Evolutionary conservation across 768 basidiomycete genomes (phyloP).

Genomic region (Phlegmacium glaucopus): DNA sequence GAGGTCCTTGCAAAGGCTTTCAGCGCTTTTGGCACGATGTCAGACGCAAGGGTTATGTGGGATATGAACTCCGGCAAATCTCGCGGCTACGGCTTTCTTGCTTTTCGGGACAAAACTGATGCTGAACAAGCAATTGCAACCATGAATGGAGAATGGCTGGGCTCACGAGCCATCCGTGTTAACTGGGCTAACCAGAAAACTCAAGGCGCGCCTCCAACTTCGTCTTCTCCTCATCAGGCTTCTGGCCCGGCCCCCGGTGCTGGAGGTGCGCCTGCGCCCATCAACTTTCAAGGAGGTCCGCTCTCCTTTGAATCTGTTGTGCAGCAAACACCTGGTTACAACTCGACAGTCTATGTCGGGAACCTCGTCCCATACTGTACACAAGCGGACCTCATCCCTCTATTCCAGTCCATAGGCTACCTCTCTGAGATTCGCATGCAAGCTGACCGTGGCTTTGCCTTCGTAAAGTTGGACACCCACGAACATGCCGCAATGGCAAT

Average conservation of each 20-base stretch:
- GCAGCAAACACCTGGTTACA: slow-evolving; percentile 89
- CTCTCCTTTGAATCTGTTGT: slow-evolving; percentile 93
- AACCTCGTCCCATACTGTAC: slow-evolving; percentile 97
- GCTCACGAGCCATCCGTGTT: slow-evolving; percentile 96
- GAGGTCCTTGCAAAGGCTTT: slow-evolving; percentile 96
- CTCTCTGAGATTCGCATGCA: slow-evolving; percentile 99
- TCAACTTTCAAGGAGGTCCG: slow-evolving; percentile 88
- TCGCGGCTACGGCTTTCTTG: slow-evolving; percentile 96
- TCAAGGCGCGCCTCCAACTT: slow-evolving; percentile 54
- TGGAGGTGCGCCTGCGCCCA: slow-evolving; percentile 77
- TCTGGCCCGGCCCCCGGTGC: slow-evolving; percentile 18
- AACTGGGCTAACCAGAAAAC: slow-evolving; percentile 99
- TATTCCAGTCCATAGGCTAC: slow-evolving; percentile 98
- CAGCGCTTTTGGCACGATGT: slow-evolving; percentile 93
- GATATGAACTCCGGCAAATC: slow-evolving; percentile 99
- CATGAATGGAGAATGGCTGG: slow-evolving; percentile 99
- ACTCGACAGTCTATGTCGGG: slow-evolving; percentile 97
- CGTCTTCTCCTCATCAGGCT: slow-evolving; percentile 38
- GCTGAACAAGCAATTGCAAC: slow-evolving; percentile 99
- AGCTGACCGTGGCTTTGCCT: slow-evolving; percentile 97
- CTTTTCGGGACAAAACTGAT: slow-evolving; percentile 98
- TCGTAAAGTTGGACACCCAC: slow-evolving; percentile 98
- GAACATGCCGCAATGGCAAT: slow-evolving; percentile 99
- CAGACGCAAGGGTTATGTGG: slow-evolving; percentile 99
- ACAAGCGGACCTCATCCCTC: slow-evolving; percentile 94